phyloP scores from a whole-genome alignment of 176 grass and related monocot species.

The Rhynchospora tenuis region DNA sequence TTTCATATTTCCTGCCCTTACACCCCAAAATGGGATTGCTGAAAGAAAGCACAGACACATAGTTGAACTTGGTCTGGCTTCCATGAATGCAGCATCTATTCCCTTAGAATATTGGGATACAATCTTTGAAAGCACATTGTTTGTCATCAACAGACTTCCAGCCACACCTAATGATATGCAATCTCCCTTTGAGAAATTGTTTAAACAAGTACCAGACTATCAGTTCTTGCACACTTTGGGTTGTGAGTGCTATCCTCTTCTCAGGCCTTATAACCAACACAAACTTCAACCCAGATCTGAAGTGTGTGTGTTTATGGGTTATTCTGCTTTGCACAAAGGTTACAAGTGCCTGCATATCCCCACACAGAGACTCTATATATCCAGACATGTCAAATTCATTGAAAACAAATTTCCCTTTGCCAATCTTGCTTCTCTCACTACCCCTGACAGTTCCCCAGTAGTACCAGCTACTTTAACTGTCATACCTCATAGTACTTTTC shows the following conservation, averaged over 20 bases:
- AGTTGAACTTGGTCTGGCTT: neutral
- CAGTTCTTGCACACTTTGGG: neutral
- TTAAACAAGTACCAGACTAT: neutral
- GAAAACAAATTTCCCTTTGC: neutral
- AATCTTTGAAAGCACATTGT: neutral
- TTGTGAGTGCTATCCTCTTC: neutral
- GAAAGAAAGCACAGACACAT: neutral
- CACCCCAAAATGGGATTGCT: neutral
- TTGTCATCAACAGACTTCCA: neutral
- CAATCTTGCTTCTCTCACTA: too few species aligned
- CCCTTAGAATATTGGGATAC: neutral
- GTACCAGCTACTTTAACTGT: too few species aligned
- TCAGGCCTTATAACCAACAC: neutral
- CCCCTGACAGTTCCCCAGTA: too few species aligned
- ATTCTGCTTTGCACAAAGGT: neutral
- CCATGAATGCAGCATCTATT: neutral
- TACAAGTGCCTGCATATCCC: neutral
- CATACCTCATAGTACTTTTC: too few species aligned
- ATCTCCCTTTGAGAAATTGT: neutral
- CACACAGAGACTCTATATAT: neutral
- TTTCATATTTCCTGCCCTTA: conserved; percentile 4
- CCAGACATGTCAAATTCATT: neutral
- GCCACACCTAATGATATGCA: neutral
- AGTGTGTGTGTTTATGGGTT: neutral
- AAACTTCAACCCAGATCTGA: neutral